phyloP scores from a whole-genome alignment of 192 early-diverging fungal species.

The Allomyces macrogynus region DNA sequence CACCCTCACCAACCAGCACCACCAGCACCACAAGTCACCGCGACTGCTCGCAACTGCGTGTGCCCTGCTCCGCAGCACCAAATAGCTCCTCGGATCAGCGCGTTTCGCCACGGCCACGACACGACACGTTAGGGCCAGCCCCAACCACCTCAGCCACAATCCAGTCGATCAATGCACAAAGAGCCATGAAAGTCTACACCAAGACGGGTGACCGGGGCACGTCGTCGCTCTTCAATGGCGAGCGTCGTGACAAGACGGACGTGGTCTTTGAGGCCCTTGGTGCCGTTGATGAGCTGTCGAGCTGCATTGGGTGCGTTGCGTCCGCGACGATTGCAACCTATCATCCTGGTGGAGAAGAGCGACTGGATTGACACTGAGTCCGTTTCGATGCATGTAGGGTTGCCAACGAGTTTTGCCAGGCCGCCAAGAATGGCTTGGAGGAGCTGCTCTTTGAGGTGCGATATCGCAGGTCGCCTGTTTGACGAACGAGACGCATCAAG shows the following conservation, averaged over 20 bases:
- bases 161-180: no score
- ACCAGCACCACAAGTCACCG: no score
- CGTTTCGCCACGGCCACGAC: no score
- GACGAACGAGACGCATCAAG: no score
- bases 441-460: slow-evolving; percentile 1
- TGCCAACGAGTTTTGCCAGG: slow-evolving; percentile 4
- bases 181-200: slow-evolving; percentile 3
- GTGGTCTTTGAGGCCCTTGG: slow-evolving; percentile 4
- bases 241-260: slow-evolving; percentile 1
- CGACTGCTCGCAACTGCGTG: no score
- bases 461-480: neutral
- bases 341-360: no score
- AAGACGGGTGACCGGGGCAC: slow-evolving; percentile 4
- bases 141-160: no score
- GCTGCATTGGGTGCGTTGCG: slow-evolving; percentile 1
- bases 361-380: neutral
- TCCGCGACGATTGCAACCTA: neutral
- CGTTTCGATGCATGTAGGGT: neutral
- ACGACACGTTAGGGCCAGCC: no score
- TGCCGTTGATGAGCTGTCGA: slow-evolving; percentile 4
- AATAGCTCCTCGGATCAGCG: no score
- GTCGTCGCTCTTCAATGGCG: slow-evolving; percentile 3
- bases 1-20: no score
- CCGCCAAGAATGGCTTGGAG: neutral
- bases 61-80: no score